Conservation (phyloP, 2,329 filamentous ascomycete genomes). For the Leptographium radiaticola region DNA sequence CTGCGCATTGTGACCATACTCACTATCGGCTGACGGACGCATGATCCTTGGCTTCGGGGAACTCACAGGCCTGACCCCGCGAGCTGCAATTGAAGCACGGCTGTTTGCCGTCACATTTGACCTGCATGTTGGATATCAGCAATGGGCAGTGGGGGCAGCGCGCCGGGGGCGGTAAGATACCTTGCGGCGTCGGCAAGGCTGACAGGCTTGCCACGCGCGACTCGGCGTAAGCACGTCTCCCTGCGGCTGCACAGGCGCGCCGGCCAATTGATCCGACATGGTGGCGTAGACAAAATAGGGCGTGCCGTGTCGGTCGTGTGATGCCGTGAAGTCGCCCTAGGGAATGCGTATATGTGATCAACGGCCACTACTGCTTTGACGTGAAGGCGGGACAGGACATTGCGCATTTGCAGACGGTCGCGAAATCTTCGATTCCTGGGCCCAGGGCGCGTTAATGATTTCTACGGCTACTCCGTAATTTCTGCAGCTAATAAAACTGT, state of each 20-base stretch:
- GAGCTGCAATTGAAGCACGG: constrained; percentile 15
- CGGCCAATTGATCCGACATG: not conserved
- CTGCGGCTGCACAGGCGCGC: not conserved
- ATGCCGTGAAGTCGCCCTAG: constrained; percentile 9
- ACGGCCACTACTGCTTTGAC: no score
- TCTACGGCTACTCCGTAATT: no score
- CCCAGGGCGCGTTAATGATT: no score
- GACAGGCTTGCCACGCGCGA: constrained; percentile 11
- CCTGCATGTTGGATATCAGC: constrained; percentile 4
- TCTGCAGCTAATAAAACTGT: no score
- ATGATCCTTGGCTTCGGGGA: constrained; percentile 13
- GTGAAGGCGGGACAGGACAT: no score
- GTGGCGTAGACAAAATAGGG: not conserved
- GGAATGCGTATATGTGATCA: constrained; percentile 5
- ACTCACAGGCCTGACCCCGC: constrained; percentile 12
- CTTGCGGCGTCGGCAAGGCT: constrained; percentile 13
- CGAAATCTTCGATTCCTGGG: no score
- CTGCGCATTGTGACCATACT: not conserved
- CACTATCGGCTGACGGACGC: constrained; percentile 13
- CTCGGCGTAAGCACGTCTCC: not conserved
- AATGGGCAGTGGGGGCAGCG: not conserved
- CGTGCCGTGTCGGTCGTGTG: not conserved
- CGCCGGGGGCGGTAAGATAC: not conserved
- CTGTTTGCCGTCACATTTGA: constrained; percentile 16
- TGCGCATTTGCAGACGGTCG: no score